Evolutionary conservation across 2,329 filamentous ascomycete genomes (phyloP).

Genomic region (Fusarium continuum): DNA sequence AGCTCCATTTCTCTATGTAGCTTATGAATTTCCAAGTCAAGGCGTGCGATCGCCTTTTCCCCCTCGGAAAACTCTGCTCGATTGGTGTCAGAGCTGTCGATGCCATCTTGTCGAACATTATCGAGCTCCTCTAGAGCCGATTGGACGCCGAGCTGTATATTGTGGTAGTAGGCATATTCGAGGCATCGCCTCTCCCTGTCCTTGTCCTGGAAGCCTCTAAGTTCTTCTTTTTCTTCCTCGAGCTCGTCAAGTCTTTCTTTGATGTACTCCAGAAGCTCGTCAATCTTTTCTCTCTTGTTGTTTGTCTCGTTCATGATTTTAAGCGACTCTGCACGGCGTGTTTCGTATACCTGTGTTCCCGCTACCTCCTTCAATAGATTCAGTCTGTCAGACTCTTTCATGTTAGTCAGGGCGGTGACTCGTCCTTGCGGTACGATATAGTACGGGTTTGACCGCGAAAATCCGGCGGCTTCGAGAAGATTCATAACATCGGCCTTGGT

Average conservation of each 20-base stretch:
- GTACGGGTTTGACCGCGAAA: slow-evolving; percentile 97
- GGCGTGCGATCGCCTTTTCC: slow-evolving; percentile 78
- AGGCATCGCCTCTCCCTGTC: slow-evolving; percentile 91
- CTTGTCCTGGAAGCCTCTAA: slow-evolving; percentile 93
- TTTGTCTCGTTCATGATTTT: slow-evolving; percentile 98
- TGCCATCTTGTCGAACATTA: slow-evolving; percentile 79
- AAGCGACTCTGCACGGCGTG: slow-evolving; percentile 86
- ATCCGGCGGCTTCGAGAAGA: slow-evolving; percentile 92
- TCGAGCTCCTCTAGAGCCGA: slow-evolving; percentile 85
- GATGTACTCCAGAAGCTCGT: slow-evolving; percentile 90
- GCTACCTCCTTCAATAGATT: slow-evolving; percentile 97
- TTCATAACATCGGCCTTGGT: slow-evolving; percentile 96
- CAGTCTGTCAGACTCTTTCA: slow-evolving; percentile 94
- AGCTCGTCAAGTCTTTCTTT: slow-evolving; percentile 88
- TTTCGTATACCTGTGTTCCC: slow-evolving; percentile 96
- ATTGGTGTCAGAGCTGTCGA: slow-evolving; percentile 85
- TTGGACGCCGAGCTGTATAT: slow-evolving; percentile 83
- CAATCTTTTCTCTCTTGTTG: slow-evolving; percentile 93
- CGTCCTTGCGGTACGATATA: slow-evolving; percentile 98
- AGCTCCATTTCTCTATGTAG: slow-evolving; percentile 86
- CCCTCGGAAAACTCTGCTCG: slow-evolving; percentile 78
- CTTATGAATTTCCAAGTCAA: slow-evolving; percentile 82
- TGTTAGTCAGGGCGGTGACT: slow-evolving; percentile 95
- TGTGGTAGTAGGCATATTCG: slow-evolving; percentile 93
- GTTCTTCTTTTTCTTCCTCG: slow-evolving; percentile 96